Evolutionary conservation across 2,329 filamentous ascomycete species (phyloP).

Genomic region (Monosporascus sp.): DNA sequence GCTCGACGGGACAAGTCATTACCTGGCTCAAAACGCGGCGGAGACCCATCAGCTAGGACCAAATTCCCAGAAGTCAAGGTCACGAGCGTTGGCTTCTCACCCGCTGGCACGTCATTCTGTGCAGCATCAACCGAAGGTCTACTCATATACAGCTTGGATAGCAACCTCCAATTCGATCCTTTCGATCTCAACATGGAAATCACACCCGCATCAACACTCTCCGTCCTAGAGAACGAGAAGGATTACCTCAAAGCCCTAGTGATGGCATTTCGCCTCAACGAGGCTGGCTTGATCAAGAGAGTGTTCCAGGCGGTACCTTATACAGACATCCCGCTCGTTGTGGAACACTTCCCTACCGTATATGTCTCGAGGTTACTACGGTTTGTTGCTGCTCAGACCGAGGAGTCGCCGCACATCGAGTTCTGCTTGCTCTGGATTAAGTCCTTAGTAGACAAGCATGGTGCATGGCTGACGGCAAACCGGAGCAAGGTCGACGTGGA

Average conservation of each 20-base stretch:
- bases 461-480: slow-evolving; percentile 77
- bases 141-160: slow-evolving; percentile 88
- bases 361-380: slow-evolving; percentile 82
- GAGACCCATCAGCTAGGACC: slow-evolving; percentile 73
- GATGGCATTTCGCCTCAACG: slow-evolving; percentile 96
- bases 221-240: slow-evolving; percentile 58
- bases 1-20: slow-evolving; percentile 73
- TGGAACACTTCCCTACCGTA: slow-evolving; percentile 72
- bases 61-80: slow-evolving; percentile 79
- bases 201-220: slow-evolving; percentile 78
- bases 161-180: slow-evolving; percentile 80
- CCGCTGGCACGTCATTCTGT: slow-evolving; percentile 85
- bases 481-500: slow-evolving; percentile 77
- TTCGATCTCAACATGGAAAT: slow-evolving; percentile 94
- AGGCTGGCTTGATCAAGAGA: slow-evolving; percentile 71
- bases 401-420: slow-evolving; percentile 88
- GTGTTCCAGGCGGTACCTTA: slow-evolving; percentile 83
- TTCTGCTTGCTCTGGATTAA: slow-evolving; percentile 94
- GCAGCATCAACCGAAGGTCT: slow-evolving; percentile 92
- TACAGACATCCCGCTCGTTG: slow-evolving; percentile 68
- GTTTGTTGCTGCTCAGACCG: slow-evolving; percentile 81
- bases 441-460: slow-evolving; percentile 74
- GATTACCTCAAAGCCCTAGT: slow-evolving; percentile 89
- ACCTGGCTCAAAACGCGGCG: slow-evolving; percentile 79
- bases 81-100: slow-evolving; percentile 78